Conservation (phyloP, 2,329 filamentous ascomycete genomes). For the Alternaria brassicicola region DNA sequence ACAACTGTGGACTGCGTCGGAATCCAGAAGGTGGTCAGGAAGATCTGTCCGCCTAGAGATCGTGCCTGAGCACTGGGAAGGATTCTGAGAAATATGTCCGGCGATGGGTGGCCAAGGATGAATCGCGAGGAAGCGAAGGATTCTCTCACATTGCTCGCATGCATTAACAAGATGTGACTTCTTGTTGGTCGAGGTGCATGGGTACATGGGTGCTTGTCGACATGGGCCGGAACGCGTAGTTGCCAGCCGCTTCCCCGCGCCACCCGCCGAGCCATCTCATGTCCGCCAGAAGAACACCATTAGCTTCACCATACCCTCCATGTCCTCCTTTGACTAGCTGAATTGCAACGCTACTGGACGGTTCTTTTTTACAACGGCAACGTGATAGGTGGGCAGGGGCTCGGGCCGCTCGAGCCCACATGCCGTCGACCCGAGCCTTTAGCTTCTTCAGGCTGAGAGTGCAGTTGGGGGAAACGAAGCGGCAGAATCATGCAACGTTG, state of each 20-base stretch:
- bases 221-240: background rate
- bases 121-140: background rate
- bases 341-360: background rate
- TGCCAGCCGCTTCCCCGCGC: background rate
- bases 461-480: background rate
- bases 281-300: background rate
- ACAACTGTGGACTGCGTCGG: background rate
- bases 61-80: background rate
- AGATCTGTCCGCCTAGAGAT: background rate
- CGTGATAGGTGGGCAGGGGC: background rate
- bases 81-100: background rate
- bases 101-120: background rate
- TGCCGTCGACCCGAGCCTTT: background rate
- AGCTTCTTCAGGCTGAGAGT: background rate
- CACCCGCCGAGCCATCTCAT: background rate
- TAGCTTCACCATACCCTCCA: background rate
- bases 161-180: background rate
- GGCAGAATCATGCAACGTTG: background rate
- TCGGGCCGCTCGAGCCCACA: background rate
- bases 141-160: background rate
- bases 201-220: background rate
- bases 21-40: background rate
- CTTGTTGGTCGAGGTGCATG: background rate
- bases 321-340: background rate
- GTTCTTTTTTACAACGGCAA: background rate